Evolutionary conservation across 2,329 filamentous ascomycete genomes (phyloP).

Genomic region (Scopulariopsis brevicaulis): DNA sequence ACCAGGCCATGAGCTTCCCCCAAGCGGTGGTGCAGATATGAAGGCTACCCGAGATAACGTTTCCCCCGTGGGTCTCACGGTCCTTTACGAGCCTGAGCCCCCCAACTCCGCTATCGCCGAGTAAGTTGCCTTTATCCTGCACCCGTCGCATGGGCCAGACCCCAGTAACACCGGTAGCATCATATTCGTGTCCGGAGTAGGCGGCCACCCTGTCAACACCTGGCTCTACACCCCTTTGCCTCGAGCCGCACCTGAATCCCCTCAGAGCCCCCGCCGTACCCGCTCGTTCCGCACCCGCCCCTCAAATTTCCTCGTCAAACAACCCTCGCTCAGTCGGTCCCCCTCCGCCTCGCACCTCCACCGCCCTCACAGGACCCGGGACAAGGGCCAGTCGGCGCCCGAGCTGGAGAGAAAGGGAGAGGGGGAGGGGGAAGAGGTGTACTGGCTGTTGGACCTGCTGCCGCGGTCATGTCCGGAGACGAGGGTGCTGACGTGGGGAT

Average conservation of each 20-base stretch:
- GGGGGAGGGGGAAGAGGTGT: conserved; percentile 7
- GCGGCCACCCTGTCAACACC: conserved; percentile 18
- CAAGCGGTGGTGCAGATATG: conserved; percentile 8
- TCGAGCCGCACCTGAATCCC: conserved; percentile 7
- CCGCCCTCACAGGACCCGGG: background rate
- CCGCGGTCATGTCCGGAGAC: conserved; percentile 16
- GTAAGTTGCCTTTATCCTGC: conserved; percentile 10
- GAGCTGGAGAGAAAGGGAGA: background rate
- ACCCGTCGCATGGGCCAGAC: background rate
- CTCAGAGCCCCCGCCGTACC: conserved; percentile 11
- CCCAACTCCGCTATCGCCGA: conserved; percentile 15
- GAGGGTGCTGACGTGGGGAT: conserved; percentile 18
- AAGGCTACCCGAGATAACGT: conserved; percentile 14
- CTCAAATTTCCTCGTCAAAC: conserved; percentile 9
- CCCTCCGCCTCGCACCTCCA: conserved; percentile 8
- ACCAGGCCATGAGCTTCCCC: background rate
- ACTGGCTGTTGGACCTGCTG: conserved; percentile 19
- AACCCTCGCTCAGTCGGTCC: background rate
- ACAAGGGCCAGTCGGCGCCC: background rate
- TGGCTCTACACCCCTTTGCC: conserved; percentile 12
- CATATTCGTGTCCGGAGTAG: conserved; percentile 18
- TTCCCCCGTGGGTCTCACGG: conserved; percentile 16
- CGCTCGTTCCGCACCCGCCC: conserved; percentile 7
- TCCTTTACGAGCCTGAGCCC: conserved; percentile 19
- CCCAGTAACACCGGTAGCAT: conserved; percentile 12